phyloP scores from a whole-genome alignment of 768 basidiomycete genomes.

The Infundibulicybe gibba region DNA sequence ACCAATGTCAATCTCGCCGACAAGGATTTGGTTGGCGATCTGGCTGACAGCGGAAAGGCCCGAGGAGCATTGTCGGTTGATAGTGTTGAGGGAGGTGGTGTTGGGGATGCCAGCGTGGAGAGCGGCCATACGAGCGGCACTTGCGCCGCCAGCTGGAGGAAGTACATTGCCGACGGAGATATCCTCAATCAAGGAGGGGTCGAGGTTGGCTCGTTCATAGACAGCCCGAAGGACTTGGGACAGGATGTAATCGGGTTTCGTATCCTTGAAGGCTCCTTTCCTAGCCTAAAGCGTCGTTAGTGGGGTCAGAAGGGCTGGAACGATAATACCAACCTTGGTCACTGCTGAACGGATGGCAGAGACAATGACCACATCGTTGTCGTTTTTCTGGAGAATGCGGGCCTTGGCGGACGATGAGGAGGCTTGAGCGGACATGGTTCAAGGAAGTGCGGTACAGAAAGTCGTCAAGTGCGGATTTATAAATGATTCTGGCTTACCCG shows the following conservation, averaged over 20 bases:
- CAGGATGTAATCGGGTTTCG: conserved; percentile 77
- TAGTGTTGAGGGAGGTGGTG: conserved; percentile 69
- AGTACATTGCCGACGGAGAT: conserved; percentile 87
- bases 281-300: conserved; percentile 44
- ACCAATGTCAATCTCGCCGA: conserved; percentile 85
- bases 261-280: conserved; percentile 92
- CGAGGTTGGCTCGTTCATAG: conserved; percentile 63
- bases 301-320: conserved; percentile 3
- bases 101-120: conserved; percentile 83
- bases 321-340: conserved; percentile 63
- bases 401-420: conserved; percentile 45
- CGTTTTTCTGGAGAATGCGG: conserved; percentile 63
- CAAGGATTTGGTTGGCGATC: conserved; percentile 75
- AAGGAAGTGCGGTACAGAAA: not conserved
- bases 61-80: conserved; percentile 90
- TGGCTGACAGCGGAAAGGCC: conserved; percentile 80
- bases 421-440: conserved; percentile 27
- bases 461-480: too few relatives aligned
- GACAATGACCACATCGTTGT: conserved; percentile 89
- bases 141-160: conserved; percentile 81
- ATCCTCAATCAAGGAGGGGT: conserved; percentile 83
- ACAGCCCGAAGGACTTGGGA: conserved; percentile 72
- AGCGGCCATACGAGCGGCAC: conserved; percentile 81
- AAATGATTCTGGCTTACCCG: too few relatives aligned
- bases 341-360: conserved; percentile 86